A percentile compares a stretch with the other conserved stretches of the same genome.
Evolutionary conservation across 2,329 filamentous ascomycete genomes (phyloP).

Genomic region (Fusarium avenaceum): DNA sequence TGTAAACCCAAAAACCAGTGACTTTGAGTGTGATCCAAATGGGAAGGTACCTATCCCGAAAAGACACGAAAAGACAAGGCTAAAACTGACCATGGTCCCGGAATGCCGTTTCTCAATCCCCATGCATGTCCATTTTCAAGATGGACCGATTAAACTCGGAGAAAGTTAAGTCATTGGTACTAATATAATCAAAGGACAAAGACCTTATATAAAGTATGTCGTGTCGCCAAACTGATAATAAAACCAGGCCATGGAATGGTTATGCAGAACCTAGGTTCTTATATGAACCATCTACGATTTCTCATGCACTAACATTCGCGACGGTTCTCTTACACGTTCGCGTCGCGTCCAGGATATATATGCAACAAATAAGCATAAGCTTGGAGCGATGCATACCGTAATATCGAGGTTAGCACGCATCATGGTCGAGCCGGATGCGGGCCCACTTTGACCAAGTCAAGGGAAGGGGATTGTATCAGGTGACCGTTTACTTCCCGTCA

Average conservation of each 20-base stretch:
- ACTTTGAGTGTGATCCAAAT: slow-evolving; percentile 22
- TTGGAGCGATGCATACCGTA: not conserved
- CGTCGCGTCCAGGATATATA: slow-evolving; percentile 25
- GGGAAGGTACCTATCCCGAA: slow-evolving; percentile 21
- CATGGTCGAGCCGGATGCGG: slow-evolving; percentile 29
- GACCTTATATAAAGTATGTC: not conserved
- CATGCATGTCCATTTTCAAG: slow-evolving; percentile 29
- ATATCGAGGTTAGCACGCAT: slow-evolving; percentile 28
- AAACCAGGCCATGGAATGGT: not conserved
- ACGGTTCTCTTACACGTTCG: slow-evolving; percentile 30
- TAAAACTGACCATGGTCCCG: slow-evolving; percentile 16
- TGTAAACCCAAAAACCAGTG: not conserved
- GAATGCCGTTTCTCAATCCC: slow-evolving; percentile 33
- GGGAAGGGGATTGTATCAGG: slow-evolving; percentile 19
- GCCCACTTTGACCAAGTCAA: slow-evolving; percentile 24
- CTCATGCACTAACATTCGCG: slow-evolving; percentile 21
- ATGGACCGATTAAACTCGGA: slow-evolving; percentile 3
- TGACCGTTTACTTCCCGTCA: slow-evolving; percentile 20
- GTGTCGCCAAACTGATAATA: not conserved
- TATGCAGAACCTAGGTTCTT: not conserved
- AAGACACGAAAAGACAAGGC: slow-evolving; percentile 20
- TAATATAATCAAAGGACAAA: not conserved
- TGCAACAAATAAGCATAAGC: slow-evolving; percentile 12
- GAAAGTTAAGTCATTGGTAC: not conserved
- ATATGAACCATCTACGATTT: not conserved